Percentiles rank a stretch among this genome's conserved stretches.
Conservation (phyloP, 2,329 filamentous ascomycete genomes). For the Colletotrichum sp. region DNA sequence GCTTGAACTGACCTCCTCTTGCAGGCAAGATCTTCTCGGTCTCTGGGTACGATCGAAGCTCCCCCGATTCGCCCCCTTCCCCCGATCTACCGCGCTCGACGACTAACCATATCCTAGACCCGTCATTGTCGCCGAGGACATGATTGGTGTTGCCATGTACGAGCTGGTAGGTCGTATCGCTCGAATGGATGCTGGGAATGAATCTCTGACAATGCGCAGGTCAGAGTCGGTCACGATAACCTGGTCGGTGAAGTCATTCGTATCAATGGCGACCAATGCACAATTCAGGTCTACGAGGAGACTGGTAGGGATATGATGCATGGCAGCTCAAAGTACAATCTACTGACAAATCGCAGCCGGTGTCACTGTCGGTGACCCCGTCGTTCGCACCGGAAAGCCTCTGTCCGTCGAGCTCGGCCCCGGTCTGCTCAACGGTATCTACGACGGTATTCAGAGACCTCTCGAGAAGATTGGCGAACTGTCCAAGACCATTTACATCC, state of each 20-base stretch:
- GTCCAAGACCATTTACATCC: slow-evolving; percentile 94
- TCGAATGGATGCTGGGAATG: neutral
- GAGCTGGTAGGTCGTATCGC: slow-evolving; percentile 73
- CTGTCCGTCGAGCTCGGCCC: slow-evolving; percentile 97
- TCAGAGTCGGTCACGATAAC: slow-evolving; percentile 89
- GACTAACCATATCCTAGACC: slow-evolving; percentile 57
- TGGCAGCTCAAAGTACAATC: neutral
- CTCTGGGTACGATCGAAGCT: slow-evolving; percentile 58
- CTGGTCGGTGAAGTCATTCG: slow-evolving; percentile 98
- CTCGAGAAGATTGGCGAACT: slow-evolving; percentile 81
- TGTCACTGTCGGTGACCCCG: slow-evolving; percentile 94
- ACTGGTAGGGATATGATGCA: slow-evolving; percentile 68
- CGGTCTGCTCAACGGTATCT: slow-evolving; percentile 97
- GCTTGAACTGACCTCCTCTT: slow-evolving; percentile 3
- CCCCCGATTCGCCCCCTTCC: slow-evolving; percentile 8
- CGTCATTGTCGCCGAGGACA: slow-evolving; percentile 96
- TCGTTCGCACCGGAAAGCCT: slow-evolving; percentile 89
- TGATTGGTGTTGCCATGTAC: slow-evolving; percentile 99
- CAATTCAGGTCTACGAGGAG: slow-evolving; percentile 99
- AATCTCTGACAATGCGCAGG: slow-evolving; percentile 53
- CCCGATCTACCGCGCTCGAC: slow-evolving; percentile 7
- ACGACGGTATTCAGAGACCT: slow-evolving; percentile 97
- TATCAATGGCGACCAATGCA: slow-evolving; percentile 93
- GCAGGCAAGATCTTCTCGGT: slow-evolving; percentile 67
- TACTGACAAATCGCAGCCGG: slow-evolving; percentile 65